Evolutionary conservation across 768 basidiomycete species (phyloP).

Genomic region (Astraeus odoratus): DNA sequence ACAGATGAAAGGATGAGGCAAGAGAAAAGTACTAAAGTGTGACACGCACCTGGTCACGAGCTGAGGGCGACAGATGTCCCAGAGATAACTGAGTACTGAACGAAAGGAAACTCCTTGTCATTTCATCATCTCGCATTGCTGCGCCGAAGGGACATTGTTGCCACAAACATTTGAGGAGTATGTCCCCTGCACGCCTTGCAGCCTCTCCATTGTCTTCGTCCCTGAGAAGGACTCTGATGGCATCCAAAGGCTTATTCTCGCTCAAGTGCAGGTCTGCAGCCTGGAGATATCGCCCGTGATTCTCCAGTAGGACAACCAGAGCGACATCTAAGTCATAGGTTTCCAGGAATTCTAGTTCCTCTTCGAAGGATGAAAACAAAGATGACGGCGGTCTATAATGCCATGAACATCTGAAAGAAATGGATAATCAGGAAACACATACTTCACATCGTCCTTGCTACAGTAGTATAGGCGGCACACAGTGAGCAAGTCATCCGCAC

Average conservation of each 20-base stretch:
- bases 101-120: slow-evolving; percentile 4
- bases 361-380: slow-evolving; percentile 46
- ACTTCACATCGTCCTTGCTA: slow-evolving; percentile 25
- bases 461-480: slow-evolving; percentile 44
- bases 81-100: slow-evolving; percentile 13
- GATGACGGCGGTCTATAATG: slow-evolving; percentile 42
- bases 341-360: slow-evolving; percentile 51
- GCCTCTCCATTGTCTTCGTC: slow-evolving; percentile 25
- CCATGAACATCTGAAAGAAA: too few relatives aligned
- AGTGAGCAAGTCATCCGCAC: slow-evolving; percentile 33
- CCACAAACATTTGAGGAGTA: slow-evolving; percentile 43
- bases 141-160: slow-evolving; percentile 36
- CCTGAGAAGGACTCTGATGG: slow-evolving; percentile 38
- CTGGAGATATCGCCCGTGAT: slow-evolving; percentile 35
- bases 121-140: slow-evolving; percentile 1
- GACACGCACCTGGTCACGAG: slow-evolving; percentile 10
- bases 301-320: slow-evolving; percentile 38
- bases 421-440: slow-evolving; percentile 5
- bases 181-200: slow-evolving; percentile 28
- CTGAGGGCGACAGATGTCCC: slow-evolving; percentile 3
- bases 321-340: slow-evolving; percentile 45
- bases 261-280: slow-evolving; percentile 47
- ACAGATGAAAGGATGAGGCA: background rate
- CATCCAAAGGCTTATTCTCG: slow-evolving; percentile 41
- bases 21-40: background rate